Base-by-base conservation (phyloP, 2,329 filamentous ascomycete genomes). In the Cercospora berteroae region DNA sequence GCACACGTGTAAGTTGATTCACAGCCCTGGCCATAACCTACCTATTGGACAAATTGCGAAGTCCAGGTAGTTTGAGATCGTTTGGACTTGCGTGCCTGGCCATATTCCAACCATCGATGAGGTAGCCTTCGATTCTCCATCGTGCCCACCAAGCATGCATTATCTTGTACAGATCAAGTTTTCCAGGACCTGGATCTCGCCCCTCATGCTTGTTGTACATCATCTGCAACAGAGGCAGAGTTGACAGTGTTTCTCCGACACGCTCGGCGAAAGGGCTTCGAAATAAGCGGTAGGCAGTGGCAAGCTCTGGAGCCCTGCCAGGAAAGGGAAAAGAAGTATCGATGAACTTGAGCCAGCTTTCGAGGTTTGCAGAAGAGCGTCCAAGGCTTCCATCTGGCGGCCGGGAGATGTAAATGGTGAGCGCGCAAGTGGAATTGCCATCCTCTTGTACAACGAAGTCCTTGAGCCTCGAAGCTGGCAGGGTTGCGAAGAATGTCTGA, bases 161-260 rank as follows among this genome's bases (percentile, higher is more conserved):
- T 12, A 66, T 56, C 18, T 58, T 55, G 27, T 66, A 66, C 5
- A 66, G 33, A 5, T 66, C 59, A 12, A 58, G 48, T 27, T 58
- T 63, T 9, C 29, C 64, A 10, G 60, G 20, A 3, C 64, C 64
- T 7, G 59, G 58, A 7, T 20, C 5, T 3, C 27, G 60, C 10
- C 44, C 31, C 20, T 66, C 64, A 12, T 66, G 64, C 48, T 62
- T 63, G 36, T 48, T 58, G 31, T 66, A 66, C 25, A 66, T 33
- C 60, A 64, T 64, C n/a, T 64, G 62, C 33, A 58, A 5, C 31
- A 64, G 4, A 33, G 50, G 20, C n/a, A 58, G 25, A 27, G 60
- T 63, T 23, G 60, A 33, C 5, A 39, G n/a, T 16, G 60, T 50
- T n/a, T 64, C 62, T 23, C 9, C 23, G 18, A 31, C 18, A 8